Evolutionary conservation across 2,329 filamentous ascomycete genomes (phyloP).

Genomic region (Fonsecaea nubica): DNA sequence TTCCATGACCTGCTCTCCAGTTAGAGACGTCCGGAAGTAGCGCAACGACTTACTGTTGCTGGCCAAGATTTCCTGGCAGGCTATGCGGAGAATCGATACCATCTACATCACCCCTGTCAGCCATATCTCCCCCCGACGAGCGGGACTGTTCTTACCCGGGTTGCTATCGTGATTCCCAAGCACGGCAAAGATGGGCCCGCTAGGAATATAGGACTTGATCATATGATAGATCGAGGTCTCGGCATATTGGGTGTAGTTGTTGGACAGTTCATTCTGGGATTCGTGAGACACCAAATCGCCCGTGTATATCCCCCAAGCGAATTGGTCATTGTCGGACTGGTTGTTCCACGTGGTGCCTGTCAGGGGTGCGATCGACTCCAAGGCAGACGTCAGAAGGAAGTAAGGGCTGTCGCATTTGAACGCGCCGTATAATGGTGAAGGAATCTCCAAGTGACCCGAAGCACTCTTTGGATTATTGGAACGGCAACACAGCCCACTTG

Average conservation of each 20-base stretch:
- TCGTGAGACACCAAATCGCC: constrained; percentile 65
- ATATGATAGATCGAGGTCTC: constrained; percentile 61
- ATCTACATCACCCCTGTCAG: constrained; percentile 38
- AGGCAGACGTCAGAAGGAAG: constrained; percentile 61
- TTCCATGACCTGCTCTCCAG: constrained; percentile 56
- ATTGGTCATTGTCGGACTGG: constrained; percentile 46
- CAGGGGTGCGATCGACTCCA: constrained; percentile 62
- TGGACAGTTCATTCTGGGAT: constrained; percentile 58
- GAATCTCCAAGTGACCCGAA: constrained; percentile 47
- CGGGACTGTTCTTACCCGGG: constrained; percentile 44
- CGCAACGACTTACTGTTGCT: constrained; percentile 51
- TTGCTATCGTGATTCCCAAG: constrained; percentile 66
- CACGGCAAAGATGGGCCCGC: constrained; percentile 62
- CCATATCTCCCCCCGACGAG: neutral
- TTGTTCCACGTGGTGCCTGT: constrained; percentile 59
- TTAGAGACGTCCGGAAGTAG: neutral
- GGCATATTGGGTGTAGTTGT: constrained; percentile 60
- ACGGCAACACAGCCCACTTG: constrained; percentile 60
- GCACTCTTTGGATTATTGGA: constrained; percentile 47
- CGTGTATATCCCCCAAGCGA: constrained; percentile 64
- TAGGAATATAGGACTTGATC: constrained; percentile 61
- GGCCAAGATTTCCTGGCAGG: constrained; percentile 59
- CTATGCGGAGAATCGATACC: constrained; percentile 61
- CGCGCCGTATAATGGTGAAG: constrained; percentile 62
- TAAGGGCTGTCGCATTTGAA: constrained; percentile 66